A percentile compares a stretch with the other conserved stretches of the same genome.
Conservation (phyloP, 768 basidiomycete genomes). For the Leccinum disarticulatum region DNA sequence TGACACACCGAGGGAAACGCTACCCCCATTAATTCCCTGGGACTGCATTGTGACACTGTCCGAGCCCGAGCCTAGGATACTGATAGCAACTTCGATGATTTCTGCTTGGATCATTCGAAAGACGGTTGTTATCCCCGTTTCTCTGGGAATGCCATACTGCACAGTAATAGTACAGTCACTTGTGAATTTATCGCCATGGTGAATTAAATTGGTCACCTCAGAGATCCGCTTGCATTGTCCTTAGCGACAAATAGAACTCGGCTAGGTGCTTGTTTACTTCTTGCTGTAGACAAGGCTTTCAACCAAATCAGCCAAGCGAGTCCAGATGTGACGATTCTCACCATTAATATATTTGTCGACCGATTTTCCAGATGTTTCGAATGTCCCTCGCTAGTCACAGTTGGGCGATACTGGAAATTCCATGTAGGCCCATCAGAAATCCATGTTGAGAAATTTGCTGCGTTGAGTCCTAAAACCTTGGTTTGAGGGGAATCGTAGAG, state of each 20-base stretch:
- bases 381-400: neutral
- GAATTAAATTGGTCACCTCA: neutral
- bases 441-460: neutral
- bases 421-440: neutral
- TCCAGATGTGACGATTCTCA: too few species aligned
- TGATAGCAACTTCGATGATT: neutral
- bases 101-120: neutral
- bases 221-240: neutral
- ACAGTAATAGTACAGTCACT: neutral
- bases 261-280: neutral
- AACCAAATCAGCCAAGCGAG: neutral
- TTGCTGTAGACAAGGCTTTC: slow-evolving; percentile 1
- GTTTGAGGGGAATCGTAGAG: neutral
- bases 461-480: neutral
- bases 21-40: neutral
- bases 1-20: neutral
- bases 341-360: neutral
- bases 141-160: neutral
- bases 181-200: neutral
- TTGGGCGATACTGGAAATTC: neutral
- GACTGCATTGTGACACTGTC: neutral
- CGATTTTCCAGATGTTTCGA: neutral
- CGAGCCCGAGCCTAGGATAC: too few species aligned
- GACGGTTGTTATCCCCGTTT: neutral
- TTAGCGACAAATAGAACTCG: neutral